Evolutionary conservation across 805 yeast species (phyloP), one percentile per base, ranked within the genome.

Genomic region (Ogataea nakhonphanomensis): DNA sequence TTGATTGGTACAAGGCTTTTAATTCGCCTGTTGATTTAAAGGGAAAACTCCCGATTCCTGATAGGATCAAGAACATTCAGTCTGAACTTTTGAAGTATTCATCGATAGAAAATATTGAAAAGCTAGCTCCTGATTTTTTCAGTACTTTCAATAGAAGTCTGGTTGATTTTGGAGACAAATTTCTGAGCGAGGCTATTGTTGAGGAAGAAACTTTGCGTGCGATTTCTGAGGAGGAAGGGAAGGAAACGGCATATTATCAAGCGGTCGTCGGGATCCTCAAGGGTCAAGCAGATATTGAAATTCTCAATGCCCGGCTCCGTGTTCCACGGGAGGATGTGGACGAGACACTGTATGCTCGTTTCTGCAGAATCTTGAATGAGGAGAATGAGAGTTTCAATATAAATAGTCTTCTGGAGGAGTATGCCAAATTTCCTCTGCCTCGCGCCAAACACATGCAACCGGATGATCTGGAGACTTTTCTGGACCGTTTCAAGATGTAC

Each of bases 391-490:
- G 34, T 17, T 27, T 33, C 28, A 34, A 28, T 8, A 38, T 38
- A 9, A 29, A 33, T 8, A 35, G 28, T 7, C 29, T 50, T 20
- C 17, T 46, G 24, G 43, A 38, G 11, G 37, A 45, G 12, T 55
- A 52, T 35, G 30, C 44, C n/a, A 25, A 45, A 11, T 30, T 55
- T 10, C 57, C 57, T 2, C 25, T 32, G 29, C 57, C 58, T 10
- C 46, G 55, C 32, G 42, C 49, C 5, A 24, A 33, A 9, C 49
- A 46, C 22, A 37, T 55, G 15, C 31, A 45, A 29, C 37, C 50
- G 13, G 50, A 48, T 15, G 50, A 50, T 35, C 24, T 49, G 33
- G 59, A 55, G 44, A 36, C 25, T 22, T 51, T 55, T 31, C 31
- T 55, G 23, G 43, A 41, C 8, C 32, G 29, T 5, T 39, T 52